A percentile compares a stretch with the other conserved stretches of the same genome.
Evolutionary conservation across 805 yeast species (phyloP).

Genomic region (Metschnikowia continentalis): DNA sequence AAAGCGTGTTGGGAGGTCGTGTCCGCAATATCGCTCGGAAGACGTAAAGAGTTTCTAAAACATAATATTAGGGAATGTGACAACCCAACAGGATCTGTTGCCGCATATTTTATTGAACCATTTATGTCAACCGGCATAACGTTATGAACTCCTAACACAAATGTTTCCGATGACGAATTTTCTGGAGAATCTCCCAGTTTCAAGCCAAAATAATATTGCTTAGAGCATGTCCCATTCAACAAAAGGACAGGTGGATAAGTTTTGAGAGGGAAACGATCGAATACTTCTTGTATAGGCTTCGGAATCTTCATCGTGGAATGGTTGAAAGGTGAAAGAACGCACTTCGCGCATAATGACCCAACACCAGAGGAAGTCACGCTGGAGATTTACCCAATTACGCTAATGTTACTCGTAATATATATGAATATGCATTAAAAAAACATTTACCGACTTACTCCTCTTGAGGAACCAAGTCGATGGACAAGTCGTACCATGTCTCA

Average conservation of each 20-base stretch:
- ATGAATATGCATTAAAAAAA: neutral
- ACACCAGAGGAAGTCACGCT: neutral
- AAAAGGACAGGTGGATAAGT: constrained; percentile 23
- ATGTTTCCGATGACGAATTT: constrained; percentile 16
- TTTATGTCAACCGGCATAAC: constrained; percentile 21
- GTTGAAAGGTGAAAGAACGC: neutral
- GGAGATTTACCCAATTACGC: neutral
- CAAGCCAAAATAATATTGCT: neutral
- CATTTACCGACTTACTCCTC: constrained; percentile 27
- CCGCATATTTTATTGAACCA: constrained; percentile 28
- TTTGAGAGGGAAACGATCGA: constrained; percentile 50
- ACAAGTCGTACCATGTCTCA: constrained; percentile 58
- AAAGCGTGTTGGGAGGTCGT: constrained; percentile 28
- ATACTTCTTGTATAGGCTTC: constrained; percentile 37
- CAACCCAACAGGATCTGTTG: constrained; percentile 59
- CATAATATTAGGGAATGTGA: constrained; percentile 45
- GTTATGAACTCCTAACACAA: constrained; percentile 54
- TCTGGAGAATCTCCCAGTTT: neutral
- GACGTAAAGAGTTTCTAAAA: constrained; percentile 36
- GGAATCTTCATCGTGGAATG: constrained; percentile 32
- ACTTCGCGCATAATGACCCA: neutral
- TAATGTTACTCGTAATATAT: neutral
- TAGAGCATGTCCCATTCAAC: neutral
- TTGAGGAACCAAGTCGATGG: constrained; percentile 42
- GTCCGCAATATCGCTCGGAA: constrained; percentile 31